A percentile compares a stretch with the other conserved stretches of the same genome.
These are phyloP conservation scores for Sporothrix globosa DNA, from an alignment of 2,329 filamentous ascomycete species.

Conservation along the genomic window DNA sequence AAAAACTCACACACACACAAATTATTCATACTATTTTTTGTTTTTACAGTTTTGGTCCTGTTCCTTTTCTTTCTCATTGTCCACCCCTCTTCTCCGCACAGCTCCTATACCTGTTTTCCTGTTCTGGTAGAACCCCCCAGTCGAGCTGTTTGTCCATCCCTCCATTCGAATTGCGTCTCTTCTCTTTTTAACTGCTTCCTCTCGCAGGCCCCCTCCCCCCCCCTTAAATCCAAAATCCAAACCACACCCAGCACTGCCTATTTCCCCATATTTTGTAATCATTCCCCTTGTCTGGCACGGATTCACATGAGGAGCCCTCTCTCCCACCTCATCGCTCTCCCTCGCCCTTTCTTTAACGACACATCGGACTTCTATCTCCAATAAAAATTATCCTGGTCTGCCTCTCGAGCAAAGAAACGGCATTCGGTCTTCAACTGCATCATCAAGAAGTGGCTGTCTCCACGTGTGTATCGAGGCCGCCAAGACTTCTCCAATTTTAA, in stretches of 20 bases:
- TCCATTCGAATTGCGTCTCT: conserved; percentile 5
- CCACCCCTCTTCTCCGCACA: conserved; percentile 21
- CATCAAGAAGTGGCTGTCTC: conserved; percentile 5
- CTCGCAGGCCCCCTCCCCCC: conserved; percentile 1
- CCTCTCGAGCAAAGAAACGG: not conserved
- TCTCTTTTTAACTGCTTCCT: not conserved
- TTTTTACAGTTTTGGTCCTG: not conserved
- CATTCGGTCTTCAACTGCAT: not conserved
- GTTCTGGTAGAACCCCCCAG: conserved; percentile 9
- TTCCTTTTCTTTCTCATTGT: not conserved
- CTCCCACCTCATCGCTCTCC: not conserved
- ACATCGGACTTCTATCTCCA: conserved; percentile 23
- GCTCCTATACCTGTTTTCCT: conserved; percentile 12
- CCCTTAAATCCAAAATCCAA: conserved; percentile 1
- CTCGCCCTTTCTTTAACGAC: not conserved
- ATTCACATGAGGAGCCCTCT: not conserved
- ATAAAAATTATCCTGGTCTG: not conserved
- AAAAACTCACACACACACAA: not conserved
- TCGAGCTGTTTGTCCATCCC: not conserved
- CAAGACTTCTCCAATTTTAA: conserved; percentile 25
- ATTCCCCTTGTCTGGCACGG: not conserved
- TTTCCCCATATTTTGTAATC: conserved; percentile 23
- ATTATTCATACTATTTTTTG: not conserved
- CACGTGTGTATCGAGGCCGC: conserved; percentile 23
- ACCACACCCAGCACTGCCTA: not conserved